phyloP scores from a whole-genome alignment of 2,329 filamentous ascomycete species.

The Ceratocystis harringtonii region DNA sequence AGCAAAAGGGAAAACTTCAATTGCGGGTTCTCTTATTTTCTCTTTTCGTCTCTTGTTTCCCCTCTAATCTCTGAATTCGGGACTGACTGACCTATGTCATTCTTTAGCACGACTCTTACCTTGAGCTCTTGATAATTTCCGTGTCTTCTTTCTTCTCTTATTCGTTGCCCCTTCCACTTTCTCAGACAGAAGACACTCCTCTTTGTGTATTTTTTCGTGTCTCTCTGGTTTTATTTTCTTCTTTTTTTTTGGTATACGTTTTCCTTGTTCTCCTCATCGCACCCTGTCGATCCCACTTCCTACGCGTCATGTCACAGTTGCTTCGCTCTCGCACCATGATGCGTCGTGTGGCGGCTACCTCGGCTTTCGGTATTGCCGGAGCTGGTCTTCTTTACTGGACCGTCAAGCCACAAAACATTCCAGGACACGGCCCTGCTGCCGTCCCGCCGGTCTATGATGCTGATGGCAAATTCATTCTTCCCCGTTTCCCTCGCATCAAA shows the following conservation, averaged over 20 bases:
- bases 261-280: neutral
- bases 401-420: slow-evolving; percentile 58
- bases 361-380: slow-evolving; percentile 29
- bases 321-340: slow-evolving; percentile 21
- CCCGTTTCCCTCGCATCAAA: slow-evolving; percentile 49
- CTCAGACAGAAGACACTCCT: neutral
- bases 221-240: neutral
- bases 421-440: slow-evolving; percentile 52
- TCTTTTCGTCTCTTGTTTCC: neutral
- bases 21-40: neutral
- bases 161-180: neutral
- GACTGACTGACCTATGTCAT: slow-evolving; percentile 1
- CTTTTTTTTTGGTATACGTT: neutral
- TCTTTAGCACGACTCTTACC: neutral
- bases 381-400: slow-evolving; percentile 34
- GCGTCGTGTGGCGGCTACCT: slow-evolving; percentile 31
- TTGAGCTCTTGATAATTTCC: neutral
- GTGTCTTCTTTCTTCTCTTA: neutral
- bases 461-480: slow-evolving; percentile 51
- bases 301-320: slow-evolving; percentile 12
- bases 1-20: neutral
- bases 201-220: neutral
- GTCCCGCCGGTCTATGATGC: slow-evolving; percentile 55
- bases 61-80: neutral
- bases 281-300: neutral